Conservation (phyloP, 2,329 filamentous ascomycete genomes). For the Trichoderma endophyticum region DNA sequence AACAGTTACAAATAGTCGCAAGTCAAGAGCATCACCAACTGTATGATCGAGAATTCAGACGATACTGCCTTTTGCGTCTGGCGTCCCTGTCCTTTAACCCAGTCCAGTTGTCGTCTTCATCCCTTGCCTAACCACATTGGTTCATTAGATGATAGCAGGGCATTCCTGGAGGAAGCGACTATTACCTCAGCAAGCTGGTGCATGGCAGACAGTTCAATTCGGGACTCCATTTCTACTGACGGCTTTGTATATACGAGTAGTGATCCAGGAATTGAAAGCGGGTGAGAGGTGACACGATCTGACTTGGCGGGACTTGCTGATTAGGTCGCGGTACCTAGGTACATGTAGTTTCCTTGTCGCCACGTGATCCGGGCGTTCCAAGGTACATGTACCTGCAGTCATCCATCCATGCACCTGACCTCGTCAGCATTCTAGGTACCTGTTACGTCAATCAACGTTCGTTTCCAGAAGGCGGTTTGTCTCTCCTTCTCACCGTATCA, state of each 20-base stretch:
- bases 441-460: too few relatives aligned
- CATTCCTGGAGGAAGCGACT: neutral
- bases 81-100: neutral
- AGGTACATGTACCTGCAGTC: neutral
- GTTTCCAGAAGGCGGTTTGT: too few relatives aligned
- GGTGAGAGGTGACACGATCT: neutral
- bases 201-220: neutral
- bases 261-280: neutral
- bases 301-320: neutral
- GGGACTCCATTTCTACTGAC: neutral
- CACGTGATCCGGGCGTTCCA: neutral
- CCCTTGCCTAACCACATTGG: neutral
- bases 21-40: neutral
- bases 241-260: neutral
- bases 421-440: too few relatives aligned
- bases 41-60: neutral
- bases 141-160: neutral
- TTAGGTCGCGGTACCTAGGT: neutral
- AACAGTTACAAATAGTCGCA: neutral
- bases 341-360: neutral
- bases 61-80: neutral
- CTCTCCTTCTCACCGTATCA: too few relatives aligned
- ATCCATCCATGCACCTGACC: neutral
- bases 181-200: neutral
- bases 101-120: neutral